Conservation (phyloP, 176 grass and related monocot genomes). For the Avena atlantica region DNA sequence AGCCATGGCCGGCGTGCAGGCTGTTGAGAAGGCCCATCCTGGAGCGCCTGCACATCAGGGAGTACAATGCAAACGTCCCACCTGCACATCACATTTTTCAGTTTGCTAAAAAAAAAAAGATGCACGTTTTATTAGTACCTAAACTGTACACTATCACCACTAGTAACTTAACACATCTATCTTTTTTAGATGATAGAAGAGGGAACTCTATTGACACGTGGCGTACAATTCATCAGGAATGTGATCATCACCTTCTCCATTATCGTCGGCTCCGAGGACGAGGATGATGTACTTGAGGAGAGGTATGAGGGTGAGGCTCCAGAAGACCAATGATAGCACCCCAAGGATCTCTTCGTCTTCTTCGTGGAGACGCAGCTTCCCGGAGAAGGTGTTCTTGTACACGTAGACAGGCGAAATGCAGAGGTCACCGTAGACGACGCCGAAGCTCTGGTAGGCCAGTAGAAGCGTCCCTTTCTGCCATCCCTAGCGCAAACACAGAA, state of each 20-base stretch:
- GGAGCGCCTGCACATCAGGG: constrained; percentile 75
- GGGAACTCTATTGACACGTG: too few relatives aligned
- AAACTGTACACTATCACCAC: neutral
- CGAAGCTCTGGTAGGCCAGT: constrained; percentile 89
- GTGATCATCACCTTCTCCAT: constrained; percentile 71
- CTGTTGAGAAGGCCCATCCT: constrained; percentile 77
- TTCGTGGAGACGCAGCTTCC: constrained; percentile 79
- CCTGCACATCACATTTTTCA: constrained; percentile 46
- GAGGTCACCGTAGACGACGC: constrained; percentile 86
- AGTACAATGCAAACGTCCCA: constrained; percentile 92
- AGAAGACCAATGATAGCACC: constrained; percentile 81
- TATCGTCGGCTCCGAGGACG: constrained; percentile 84
- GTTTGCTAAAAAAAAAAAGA: neutral
- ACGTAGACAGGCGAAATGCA: constrained; percentile 90
- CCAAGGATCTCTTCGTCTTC: constrained; percentile 90
- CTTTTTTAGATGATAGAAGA: neutral
- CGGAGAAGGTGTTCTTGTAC: constrained; percentile 93
- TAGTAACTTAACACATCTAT: neutral
- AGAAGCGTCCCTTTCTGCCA: constrained; percentile 64
- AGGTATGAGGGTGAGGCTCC: constrained; percentile 87
- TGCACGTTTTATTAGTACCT: neutral
- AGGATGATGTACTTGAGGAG: constrained; percentile 92
- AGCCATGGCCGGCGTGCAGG: constrained; percentile 43
- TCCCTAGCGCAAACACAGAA: constrained; percentile 36
- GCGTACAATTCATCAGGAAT: too few relatives aligned